phyloP scores from a whole-genome alignment of 2,329 filamentous ascomycete species.

The Cladophialophora carrionii region DNA sequence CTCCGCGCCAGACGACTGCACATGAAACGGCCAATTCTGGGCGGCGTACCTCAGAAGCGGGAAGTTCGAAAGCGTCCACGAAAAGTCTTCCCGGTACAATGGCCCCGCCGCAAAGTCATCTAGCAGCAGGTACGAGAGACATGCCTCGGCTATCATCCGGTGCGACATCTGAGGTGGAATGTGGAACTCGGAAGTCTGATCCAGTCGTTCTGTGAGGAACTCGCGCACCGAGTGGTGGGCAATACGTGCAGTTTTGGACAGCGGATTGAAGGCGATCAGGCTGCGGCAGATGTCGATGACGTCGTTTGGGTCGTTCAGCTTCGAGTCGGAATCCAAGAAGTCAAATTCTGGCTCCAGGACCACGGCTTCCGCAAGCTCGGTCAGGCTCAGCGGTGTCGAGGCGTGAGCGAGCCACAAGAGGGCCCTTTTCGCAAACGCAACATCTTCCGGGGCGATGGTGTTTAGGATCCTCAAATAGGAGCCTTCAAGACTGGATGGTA shows the following conservation, averaged over 20 bases:
- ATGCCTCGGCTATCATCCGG: constrained; percentile 25
- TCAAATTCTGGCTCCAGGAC: constrained; percentile 30
- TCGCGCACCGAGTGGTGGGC: constrained; percentile 34
- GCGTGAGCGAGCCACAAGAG: constrained; percentile 34
- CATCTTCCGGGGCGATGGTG: constrained; percentile 26
- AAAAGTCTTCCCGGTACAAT: constrained; percentile 13
- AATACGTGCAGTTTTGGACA: constrained; percentile 20
- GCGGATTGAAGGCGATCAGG: constrained; percentile 22
- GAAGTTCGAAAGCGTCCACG: constrained; percentile 9
- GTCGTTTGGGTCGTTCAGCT: constrained; percentile 27
- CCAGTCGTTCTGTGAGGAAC: constrained; percentile 22
- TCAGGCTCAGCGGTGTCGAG: constrained; percentile 25
- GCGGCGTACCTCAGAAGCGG: constrained; percentile 29
- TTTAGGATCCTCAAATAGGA: constrained; percentile 31
- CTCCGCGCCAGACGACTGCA: constrained; percentile 24
- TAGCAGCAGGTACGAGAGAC: constrained; percentile 27
- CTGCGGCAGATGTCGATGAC: constrained; percentile 33
- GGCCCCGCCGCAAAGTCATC: constrained; percentile 27
- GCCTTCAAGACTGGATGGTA: constrained; percentile 30
- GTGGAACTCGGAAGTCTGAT: constrained; percentile 15
- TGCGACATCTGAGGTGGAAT: constrained; percentile 24
- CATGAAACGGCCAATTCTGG: constrained; percentile 28
- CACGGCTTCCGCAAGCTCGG: constrained; percentile 33
- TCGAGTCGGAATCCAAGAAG: constrained; percentile 23
- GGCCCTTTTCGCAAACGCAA: constrained; percentile 23